Base-by-base conservation (phyloP, 768 basidiomycete species). In the Krasilnikovozyma curviuscula region DNA sequence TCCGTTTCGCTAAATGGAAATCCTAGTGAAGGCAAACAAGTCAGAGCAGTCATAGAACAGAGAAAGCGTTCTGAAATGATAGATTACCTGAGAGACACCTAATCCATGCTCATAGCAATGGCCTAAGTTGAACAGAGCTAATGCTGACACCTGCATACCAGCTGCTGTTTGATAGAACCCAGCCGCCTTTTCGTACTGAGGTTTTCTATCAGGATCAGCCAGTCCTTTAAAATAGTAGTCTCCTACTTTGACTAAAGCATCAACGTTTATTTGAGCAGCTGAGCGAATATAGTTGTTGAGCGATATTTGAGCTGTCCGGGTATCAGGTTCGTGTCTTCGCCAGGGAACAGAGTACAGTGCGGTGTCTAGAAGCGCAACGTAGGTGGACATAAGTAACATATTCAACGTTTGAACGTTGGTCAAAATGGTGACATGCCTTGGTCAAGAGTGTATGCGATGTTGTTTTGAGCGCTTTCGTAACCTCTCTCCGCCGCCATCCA, bases 71-170 rank as follows among this genome's bases (percentile, higher is more conserved):
- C 14, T 21, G 39, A 33, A 30, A 19, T 23, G 14, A 27, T 40
- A 18, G 53, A 68, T 54, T 53, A 83, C 84, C 71, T 82, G 80
- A 23, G 81, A 76, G 0, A 97, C 83, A 2, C 93, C 93, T 19
- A 83, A 63, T 0, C 93, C 93, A 57, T 86, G 84, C 67, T 97
- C 91, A 63, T 95, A 97, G 93, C 97, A 97, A 83, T 84, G 95
- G 1, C 91, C 93, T 10, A 97, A 67, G 59, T 95, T 93, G 86
- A 86, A 95, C 78, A 93, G 84, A 1, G 93, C 88, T 54, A 97
- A 69, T 1, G 93, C 86, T 56, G 86, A 93, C 57, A 81, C 56
- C 52, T 89, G 83, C 2, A 84, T 89, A 54, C 88, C 85, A 2
- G 83, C 85, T 3, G 93, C 93, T 40, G 27, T 81, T 60, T 83